A percentile compares a stretch with the other conserved stretches of the same genome.
Evolutionary conservation across 306 rosid genomes (phyloP).

Genomic region (Trichosanthes cucumerina): DNA sequence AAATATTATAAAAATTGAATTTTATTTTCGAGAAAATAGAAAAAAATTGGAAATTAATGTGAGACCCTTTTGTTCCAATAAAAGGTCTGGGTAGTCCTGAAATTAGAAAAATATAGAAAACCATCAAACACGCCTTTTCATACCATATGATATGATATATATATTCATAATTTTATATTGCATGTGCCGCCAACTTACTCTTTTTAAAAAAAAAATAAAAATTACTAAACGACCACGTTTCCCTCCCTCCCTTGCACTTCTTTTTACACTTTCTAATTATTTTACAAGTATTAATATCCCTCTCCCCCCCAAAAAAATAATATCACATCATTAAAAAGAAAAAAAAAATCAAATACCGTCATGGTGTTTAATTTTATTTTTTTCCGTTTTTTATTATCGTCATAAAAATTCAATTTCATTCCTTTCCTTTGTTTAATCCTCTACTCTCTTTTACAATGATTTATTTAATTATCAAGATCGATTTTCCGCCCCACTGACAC

Average conservation of each 20-base stretch:
- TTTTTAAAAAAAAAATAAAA: neutral
- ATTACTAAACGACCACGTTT: slow-evolving; percentile 1
- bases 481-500: too few species aligned
- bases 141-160: neutral
- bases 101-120: neutral
- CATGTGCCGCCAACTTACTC: neutral
- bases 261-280: neutral
- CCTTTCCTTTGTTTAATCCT: too few species aligned
- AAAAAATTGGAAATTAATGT: neutral
- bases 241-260: neutral
- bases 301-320: neutral
- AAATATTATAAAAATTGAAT: too few species aligned
- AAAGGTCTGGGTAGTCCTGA: neutral
- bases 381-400: too few species aligned
- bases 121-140: neutral
- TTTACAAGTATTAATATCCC: neutral
- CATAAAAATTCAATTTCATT: too few species aligned
- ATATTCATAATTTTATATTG: neutral
- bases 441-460: too few species aligned
- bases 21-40: neutral
- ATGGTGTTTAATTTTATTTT: too few species aligned
- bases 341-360: too few species aligned
- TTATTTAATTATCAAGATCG: too few species aligned
- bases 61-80: neutral
- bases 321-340: neutral